These are phyloP conservation scores for Typha latifolia DNA, from an alignment of 176 grass and related monocot species.

Conservation along the genomic window DNA sequence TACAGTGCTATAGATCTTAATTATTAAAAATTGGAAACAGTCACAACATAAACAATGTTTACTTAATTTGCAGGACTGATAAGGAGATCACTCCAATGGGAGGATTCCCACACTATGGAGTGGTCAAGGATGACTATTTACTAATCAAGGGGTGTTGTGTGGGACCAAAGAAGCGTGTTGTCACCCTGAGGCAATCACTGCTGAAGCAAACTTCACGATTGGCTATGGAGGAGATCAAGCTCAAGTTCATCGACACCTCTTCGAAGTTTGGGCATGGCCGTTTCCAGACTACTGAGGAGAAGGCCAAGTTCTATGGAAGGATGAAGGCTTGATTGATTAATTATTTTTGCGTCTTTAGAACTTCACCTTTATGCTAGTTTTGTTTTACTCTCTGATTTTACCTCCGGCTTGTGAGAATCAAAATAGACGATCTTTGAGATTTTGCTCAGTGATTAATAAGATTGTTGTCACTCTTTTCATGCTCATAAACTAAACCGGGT, in stretches of 20 bases:
- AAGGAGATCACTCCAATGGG: slow-evolving; percentile 98
- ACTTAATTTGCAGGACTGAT: slow-evolving; percentile 53
- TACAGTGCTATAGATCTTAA: neutral
- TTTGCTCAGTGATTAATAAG: too few species aligned
- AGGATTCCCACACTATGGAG: slow-evolving; percentile 89
- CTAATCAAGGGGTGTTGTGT: slow-evolving; percentile 95
- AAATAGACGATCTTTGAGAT: too few species aligned
- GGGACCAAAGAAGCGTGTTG: slow-evolving; percentile 86
- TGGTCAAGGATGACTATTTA: slow-evolving; percentile 80
- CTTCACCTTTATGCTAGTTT: too few species aligned
- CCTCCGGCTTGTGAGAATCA: too few species aligned
- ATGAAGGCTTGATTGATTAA: slow-evolving; percentile 29
- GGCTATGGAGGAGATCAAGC: slow-evolving; percentile 88
- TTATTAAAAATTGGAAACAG: neutral
- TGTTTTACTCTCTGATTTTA: too few species aligned
- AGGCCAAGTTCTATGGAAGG: slow-evolving; percentile 69
- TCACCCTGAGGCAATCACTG: slow-evolving; percentile 81
- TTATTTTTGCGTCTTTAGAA: too few species aligned
- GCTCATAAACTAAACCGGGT: too few species aligned
- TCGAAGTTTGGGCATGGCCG: slow-evolving; percentile 94
- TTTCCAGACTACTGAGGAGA: slow-evolving; percentile 93
- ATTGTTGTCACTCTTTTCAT: too few species aligned
- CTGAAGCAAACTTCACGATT: slow-evolving; percentile 76
- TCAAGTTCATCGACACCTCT: slow-evolving; percentile 95
- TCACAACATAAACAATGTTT: neutral